Evolutionary conservation across 1,284 basidiomycete genomes (phyloP), one percentile per base, ranked within the genome.

Genomic region (Marasmius tenuissimus): DNA sequence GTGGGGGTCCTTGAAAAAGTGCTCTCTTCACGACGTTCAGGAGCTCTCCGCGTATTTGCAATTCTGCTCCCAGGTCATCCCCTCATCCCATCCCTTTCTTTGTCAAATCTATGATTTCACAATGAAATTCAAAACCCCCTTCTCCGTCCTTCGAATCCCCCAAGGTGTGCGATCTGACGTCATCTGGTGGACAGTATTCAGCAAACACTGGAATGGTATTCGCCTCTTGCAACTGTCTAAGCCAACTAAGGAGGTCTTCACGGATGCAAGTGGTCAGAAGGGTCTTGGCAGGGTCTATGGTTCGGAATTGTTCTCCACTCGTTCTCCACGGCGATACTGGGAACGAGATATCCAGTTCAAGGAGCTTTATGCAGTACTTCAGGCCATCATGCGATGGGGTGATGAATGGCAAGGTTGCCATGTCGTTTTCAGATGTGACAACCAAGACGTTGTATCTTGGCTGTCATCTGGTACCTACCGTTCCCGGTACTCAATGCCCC

Each of bases 51-150:
- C 70, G 6, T 72, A 65, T 50, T 67, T 74, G 6, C 69, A 73
- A 37, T 74, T 74, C 63, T 38, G 65, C 12, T 73, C 73, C 0
- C 74, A 76, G 57, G 73, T 77, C 16, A 73, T 75, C 37, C 73
- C 72, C 0, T 54, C 47, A 10, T 73, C 72, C 0, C 62, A 69
- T 5, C 66, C 73, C 3, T 77, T 72, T 57, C 61, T 75, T 11
- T 68, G 69, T 4, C 55, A 63, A 9, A 57, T 75, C 5, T 63
- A 68, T 47, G 62, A 72, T 37, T 75, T 75, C 61, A 65, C 66
- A 0, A 48, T 56, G 7, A 63, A 59, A 12, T 75, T 76, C 58
- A 14, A 39, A 0, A 69, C 70, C 1, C 63, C 66, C 1, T 71
- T 68, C 34, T 18, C 65, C 3, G 57, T 57, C 22, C 69, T 63